These are phyloP conservation scores for Acanthamoeba polyphaga DNA, from an alignment of 208 protist species.

Conservation along the genomic window DNA sequence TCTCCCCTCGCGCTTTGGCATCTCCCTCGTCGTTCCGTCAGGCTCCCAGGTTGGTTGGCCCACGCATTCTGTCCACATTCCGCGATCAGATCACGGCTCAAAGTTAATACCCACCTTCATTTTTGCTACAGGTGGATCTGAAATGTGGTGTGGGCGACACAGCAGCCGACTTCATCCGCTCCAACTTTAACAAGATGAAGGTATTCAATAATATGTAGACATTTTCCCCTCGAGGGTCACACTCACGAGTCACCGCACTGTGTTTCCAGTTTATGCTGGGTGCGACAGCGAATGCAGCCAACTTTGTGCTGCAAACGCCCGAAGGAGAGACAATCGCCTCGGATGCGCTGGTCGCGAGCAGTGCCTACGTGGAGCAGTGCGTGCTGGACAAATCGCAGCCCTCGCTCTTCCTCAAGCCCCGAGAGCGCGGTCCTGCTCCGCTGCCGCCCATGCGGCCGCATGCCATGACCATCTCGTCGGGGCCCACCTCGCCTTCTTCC, in stretches of 20 bases:
- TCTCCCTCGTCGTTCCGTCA: constrained; percentile 19
- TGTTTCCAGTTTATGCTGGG: not conserved
- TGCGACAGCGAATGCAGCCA: not conserved
- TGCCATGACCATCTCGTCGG: not conserved
- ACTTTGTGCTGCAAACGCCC: not conserved
- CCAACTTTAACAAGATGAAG: not conserved
- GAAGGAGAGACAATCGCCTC: not conserved
- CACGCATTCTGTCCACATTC: not conserved
- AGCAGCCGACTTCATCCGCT: not conserved
- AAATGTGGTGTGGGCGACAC: not conserved
- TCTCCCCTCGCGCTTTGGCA: not conserved
- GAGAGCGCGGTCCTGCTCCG: not conserved
- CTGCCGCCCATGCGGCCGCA: not conserved
- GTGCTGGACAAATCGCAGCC: not conserved
- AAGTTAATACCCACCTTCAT: not conserved
- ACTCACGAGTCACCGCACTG: no score
- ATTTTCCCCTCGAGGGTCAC: not conserved
- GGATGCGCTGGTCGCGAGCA: not conserved
- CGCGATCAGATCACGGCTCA: not conserved
- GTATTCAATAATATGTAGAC: not conserved
- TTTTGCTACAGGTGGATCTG: not conserved
- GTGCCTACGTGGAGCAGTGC: not conserved
- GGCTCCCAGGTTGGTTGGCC: not conserved
- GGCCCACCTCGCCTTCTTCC: not conserved
- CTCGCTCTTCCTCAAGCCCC: not conserved